Base-by-base conservation (phyloP, 768 basidiomycete genomes). In the Tricholoma furcatifolium region DNA sequence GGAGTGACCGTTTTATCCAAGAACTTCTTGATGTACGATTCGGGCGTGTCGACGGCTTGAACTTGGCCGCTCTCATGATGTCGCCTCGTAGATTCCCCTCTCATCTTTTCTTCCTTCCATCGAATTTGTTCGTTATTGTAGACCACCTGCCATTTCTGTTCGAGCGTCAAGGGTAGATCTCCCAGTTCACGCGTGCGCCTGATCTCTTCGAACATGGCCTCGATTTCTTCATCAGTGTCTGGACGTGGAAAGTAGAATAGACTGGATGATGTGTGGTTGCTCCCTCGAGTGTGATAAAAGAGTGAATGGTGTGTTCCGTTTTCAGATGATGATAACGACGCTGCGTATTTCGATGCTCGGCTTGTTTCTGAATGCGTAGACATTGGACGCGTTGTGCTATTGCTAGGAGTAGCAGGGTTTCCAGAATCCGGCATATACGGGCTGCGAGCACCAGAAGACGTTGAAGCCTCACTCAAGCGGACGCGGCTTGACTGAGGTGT, bases 141-240 rank as follows among this genome's bases (percentile, higher is more conserved):
- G 6, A 99, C 88, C 65, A 98, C 82, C 58, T 78, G 76, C 95
- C 96, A 99, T 71, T 98, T 98, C 67, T 92, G 91, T 27, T 92
- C 88, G 20, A 90, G 78, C 14, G 81, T 61, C 51, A 91, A 72
- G 8, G 82, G 80, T 23, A 87, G 69, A 21, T 83, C 81, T 10
- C 70, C 78, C 21, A 91, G 67, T 59, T 82, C 88, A 39, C 92
- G 82, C 23, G 81, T 84, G 38, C 81, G 79, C 61, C 83, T 81
- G 50, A 97, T 81, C 50, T 84, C 81, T 57, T 90, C 81, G 66
- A 97, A 98, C 44, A 94, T 72, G 4, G 69, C 74, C 65, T 95
- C 87, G 21, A 98, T 86, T 50, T 93, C 87, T 41, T 82, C 80
- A 53, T 91, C 85, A 21, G 76, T 80, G 8, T 82, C 77, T 2